phyloP scores from a whole-genome alignment of 2,329 filamentous ascomycete species.

The Alternaria conjuncta region DNA sequence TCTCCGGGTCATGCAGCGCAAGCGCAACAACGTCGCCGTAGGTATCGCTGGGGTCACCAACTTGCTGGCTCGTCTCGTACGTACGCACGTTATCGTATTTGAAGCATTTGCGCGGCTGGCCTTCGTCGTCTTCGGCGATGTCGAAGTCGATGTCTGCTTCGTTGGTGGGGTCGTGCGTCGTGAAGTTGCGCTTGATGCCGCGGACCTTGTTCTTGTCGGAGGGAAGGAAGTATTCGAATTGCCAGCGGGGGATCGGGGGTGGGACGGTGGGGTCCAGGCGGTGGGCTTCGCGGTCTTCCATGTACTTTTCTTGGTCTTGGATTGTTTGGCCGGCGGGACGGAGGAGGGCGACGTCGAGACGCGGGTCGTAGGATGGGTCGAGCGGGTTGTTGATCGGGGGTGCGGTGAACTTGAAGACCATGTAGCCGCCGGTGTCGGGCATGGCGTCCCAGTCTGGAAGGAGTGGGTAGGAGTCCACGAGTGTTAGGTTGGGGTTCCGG shows the following conservation, averaged over 20 bases:
- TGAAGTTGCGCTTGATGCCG: constrained; percentile 63
- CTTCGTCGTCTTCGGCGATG: constrained; percentile 50
- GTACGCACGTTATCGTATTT: constrained; percentile 64
- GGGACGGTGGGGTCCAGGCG: constrained; percentile 57
- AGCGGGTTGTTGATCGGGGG: constrained; percentile 60
- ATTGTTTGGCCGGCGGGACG: constrained; percentile 61
- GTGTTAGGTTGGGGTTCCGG: constrained; percentile 61
- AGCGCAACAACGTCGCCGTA: constrained; percentile 64
- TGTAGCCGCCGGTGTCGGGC: constrained; percentile 64
- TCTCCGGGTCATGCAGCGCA: constrained; percentile 62
- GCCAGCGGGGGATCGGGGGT: constrained; percentile 61
- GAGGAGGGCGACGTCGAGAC: constrained; percentile 65
- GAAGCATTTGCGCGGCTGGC: constrained; percentile 58
- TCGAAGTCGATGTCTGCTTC: constrained; percentile 50
- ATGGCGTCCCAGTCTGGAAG: constrained; percentile 67
- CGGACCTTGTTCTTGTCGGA: constrained; percentile 54
- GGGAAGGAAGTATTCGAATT: constrained; percentile 67
- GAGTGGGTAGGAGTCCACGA: constrained; percentile 66
- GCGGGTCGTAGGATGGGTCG: constrained; percentile 60
- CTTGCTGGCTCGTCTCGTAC: constrained; percentile 66
- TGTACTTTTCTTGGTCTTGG: constrained; percentile 58
- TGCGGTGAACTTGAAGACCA: constrained; percentile 67
- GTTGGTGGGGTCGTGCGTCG: constrained; percentile 59
- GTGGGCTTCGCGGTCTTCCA: constrained; percentile 51
- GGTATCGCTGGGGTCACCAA: constrained; percentile 57